phyloP scores from a whole-genome alignment of 2,329 filamentous ascomycete genomes.

The Calonectria leucothoes region DNA sequence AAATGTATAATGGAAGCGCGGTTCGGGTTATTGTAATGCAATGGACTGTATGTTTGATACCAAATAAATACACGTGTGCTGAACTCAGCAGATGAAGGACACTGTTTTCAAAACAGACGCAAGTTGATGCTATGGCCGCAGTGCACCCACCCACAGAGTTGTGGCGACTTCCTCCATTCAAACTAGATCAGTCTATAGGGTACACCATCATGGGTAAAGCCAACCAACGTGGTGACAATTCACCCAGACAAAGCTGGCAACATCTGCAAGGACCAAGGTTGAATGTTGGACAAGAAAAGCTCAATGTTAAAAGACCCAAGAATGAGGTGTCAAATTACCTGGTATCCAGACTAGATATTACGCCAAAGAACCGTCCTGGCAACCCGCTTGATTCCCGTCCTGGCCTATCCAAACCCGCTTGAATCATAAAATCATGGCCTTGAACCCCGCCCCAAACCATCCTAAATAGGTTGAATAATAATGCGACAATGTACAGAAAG shows the following conservation, averaged over 20 bases:
- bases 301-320: neutral
- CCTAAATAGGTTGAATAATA: too few species aligned
- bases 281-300: neutral
- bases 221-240: too few species aligned
- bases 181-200: too few species aligned
- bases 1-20: neutral
- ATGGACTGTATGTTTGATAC: neutral
- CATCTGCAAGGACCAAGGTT: neutral
- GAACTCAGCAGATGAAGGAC: too few species aligned
- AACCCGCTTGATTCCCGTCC: neutral
- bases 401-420: neutral
- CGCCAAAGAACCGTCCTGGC: neutral
- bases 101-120: too few species aligned
- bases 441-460: neutral
- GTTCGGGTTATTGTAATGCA: neutral
- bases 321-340: neutral
- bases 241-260: too few species aligned
- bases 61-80: neutral
- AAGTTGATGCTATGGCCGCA: too few species aligned
- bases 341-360: neutral
- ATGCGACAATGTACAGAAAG: neutral
- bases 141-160: too few species aligned
- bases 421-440: neutral
- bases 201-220: too few species aligned
- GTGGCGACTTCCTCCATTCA: too few species aligned